A percentile compares a stretch with the other conserved stretches of the same genome.
Evolutionary conservation across 352 stramenopile species (phyloP).

Genomic region (Peronospora destructor): DNA sequence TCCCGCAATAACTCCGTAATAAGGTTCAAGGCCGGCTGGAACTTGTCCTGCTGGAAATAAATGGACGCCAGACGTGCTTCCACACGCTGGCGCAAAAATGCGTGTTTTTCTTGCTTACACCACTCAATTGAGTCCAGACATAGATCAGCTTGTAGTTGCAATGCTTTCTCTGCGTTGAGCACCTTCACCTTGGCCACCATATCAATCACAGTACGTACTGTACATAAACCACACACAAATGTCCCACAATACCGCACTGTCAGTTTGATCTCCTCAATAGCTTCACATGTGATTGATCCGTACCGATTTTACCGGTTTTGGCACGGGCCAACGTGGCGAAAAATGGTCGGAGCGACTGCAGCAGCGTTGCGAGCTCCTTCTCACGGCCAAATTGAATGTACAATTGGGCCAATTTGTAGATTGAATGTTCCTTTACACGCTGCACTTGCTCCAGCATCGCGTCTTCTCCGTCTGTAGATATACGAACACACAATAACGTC

Average conservation of each 20-base stretch:
- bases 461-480: constrained; percentile 43
- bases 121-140: constrained; percentile 94
- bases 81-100: constrained; percentile 97
- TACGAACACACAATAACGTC: constrained; percentile 1
- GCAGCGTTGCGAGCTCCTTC: constrained; percentile 81
- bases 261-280: neutral
- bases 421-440: constrained; percentile 92
- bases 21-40: constrained; percentile 89
- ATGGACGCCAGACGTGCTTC: constrained; percentile 92
- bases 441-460: constrained; percentile 66
- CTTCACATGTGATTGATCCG: neutral
- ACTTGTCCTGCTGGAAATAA: constrained; percentile 88
- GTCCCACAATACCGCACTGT: neutral
- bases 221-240: neutral
- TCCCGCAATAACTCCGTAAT: constrained; percentile 92
- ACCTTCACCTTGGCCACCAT: constrained; percentile 91
- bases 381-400: constrained; percentile 86
- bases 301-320: constrained; percentile 97
- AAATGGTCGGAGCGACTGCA: constrained; percentile 88
- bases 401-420: constrained; percentile 92
- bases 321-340: constrained; percentile 94
- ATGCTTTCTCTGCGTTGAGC: constrained; percentile 83
- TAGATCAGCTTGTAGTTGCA: constrained; percentile 92
- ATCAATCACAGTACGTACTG: constrained; percentile 96
- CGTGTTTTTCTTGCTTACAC: constrained; percentile 91